Conservation (phyloP, 2,329 filamentous ascomycete genomes). For the Truncatella angustata region DNA sequence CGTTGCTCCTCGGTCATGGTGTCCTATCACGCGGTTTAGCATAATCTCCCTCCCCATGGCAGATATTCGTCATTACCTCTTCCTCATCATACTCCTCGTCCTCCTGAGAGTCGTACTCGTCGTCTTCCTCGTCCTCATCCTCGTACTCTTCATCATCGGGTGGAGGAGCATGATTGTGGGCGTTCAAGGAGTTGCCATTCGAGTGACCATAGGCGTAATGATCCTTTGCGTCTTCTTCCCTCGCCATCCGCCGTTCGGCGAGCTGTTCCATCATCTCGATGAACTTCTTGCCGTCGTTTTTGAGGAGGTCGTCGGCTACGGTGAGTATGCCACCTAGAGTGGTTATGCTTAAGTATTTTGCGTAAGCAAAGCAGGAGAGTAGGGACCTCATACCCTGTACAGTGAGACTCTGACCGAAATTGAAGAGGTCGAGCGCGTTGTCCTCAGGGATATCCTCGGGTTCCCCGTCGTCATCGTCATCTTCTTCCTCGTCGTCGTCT, state of each 20-base stretch:
- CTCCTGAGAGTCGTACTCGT: conserved; percentile 61
- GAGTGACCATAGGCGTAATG: conserved; percentile 56
- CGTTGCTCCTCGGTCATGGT: conserved; percentile 97
- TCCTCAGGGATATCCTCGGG: conserved; percentile 55
- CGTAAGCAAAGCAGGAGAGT: conserved; percentile 15
- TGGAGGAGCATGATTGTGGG: conserved; percentile 68
- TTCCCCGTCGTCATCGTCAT: conserved; percentile 49
- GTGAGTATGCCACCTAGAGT: conserved; percentile 90
- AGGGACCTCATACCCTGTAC: conserved; percentile 66
- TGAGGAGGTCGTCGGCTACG: conserved; percentile 95
- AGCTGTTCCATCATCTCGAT: conserved; percentile 99
- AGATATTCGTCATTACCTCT: conserved; percentile 51
- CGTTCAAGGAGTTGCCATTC: conserved; percentile 56
- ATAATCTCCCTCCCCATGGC: conserved; percentile 19
- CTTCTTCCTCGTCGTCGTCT: conserved; percentile 41
- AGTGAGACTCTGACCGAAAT: conserved; percentile 94
- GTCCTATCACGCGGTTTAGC: conserved; percentile 65
- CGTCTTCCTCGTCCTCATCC: conserved; percentile 61
- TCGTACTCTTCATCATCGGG: conserved; percentile 75
- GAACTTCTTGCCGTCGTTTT: conserved; percentile 99
- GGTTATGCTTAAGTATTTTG: conserved; percentile 28
- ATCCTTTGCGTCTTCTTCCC: conserved; percentile 83
- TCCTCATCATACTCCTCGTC: conserved; percentile 74
- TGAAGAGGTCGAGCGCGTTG: conserved; percentile 83
- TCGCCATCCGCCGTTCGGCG: conserved; percentile 93